Base-by-base conservation (phyloP, 768 basidiomycete species). In the Strobilomyces dryophilus region DNA sequence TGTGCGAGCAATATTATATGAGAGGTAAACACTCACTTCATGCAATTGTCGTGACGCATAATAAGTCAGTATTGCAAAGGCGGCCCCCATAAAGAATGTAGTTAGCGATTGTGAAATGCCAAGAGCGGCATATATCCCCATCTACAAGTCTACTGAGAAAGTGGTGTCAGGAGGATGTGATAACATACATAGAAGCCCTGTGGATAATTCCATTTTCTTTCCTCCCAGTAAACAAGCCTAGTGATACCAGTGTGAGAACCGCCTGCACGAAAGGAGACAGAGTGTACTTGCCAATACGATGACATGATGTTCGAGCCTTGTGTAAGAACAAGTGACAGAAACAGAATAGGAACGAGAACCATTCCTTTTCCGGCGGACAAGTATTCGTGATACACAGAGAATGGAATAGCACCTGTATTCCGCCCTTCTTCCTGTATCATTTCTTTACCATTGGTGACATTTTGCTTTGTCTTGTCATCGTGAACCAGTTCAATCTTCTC, bases 361-460 rank as follows among this genome's bases (percentile, higher is more conserved):
- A 54, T 55, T 12, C 90, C 92, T 29, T 81, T 80, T 1, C 84
- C 93, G 4, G 91, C 89, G 31, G 73, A 68, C 45, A 88, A 62
- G 66, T 92, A 95, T 32, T 77, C 57, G 21, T 48, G 49, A 51
- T 74, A 78, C 27, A 79, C 74, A 51, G 37, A 44, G 29, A 39
- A 45, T 26, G 55, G 40, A 24, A 69, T 58, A 0, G 88, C 80
- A 4, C 92, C 93, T 0, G 81, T 84, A 58, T 87, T 87, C 17
- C 92, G 76, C 65, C 94, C 91, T 68, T 95, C 93, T 24, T 72
- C 74, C 62, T 92, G 89, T 89, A 94, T 95, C 40, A 93, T 71
- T 11, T 72, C 73, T 20, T 76, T 75, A 6, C 80, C 80, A 34
- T 69, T 73, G 63, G 64, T 69, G 40, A 66, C 61, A 51, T 69